phyloP scores from a whole-genome alignment of 768 basidiomycete species.

The Lanmaoa pseudosensibilis region DNA sequence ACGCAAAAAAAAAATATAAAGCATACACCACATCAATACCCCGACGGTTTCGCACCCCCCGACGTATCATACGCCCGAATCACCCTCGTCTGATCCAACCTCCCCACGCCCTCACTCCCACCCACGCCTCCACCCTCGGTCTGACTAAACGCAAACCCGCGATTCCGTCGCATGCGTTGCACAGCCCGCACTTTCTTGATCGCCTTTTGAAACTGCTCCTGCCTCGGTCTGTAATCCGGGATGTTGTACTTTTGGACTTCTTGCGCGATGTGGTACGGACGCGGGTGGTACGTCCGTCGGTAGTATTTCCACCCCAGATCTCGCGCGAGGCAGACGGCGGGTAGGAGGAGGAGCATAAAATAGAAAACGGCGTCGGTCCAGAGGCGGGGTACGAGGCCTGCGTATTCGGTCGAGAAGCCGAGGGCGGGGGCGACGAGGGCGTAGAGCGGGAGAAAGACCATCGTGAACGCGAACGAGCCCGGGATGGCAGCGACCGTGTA shows the following conservation, averaged over 20 bases:
- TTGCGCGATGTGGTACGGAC: slow-evolving; percentile 97
- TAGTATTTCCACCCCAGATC: slow-evolving; percentile 99
- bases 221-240: slow-evolving; percentile 92
- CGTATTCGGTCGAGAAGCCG: slow-evolving; percentile 88
- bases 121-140: slow-evolving; percentile 69
- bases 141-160: slow-evolving; percentile 98
- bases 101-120: not conserved
- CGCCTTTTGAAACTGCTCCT: slow-evolving; percentile 99
- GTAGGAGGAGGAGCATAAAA: slow-evolving; percentile 81
- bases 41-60: slow-evolving; percentile 68
- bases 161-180: slow-evolving; percentile 92
- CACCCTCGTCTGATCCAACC: slow-evolving; percentile 83
- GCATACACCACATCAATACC: slow-evolving; percentile 47
- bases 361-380: slow-evolving; percentile 92
- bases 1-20: not conserved
- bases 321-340: slow-evolving; percentile 78
- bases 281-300: slow-evolving; percentile 83
- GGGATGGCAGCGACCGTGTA: slow-evolving; percentile 98
- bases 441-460: slow-evolving; percentile 91
- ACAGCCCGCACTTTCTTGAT: slow-evolving; percentile 99
- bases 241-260: slow-evolving; percentile 99
- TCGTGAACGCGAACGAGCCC: slow-evolving; percentile 95
- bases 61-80: slow-evolving; percentile 90
- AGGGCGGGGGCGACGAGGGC: slow-evolving; percentile 81
- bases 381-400: slow-evolving; percentile 83